These are phyloP conservation scores for Phlebiopsis flavidoalba DNA, from an alignment of 768 basidiomycete species.

Conservation along the genomic window DNA sequence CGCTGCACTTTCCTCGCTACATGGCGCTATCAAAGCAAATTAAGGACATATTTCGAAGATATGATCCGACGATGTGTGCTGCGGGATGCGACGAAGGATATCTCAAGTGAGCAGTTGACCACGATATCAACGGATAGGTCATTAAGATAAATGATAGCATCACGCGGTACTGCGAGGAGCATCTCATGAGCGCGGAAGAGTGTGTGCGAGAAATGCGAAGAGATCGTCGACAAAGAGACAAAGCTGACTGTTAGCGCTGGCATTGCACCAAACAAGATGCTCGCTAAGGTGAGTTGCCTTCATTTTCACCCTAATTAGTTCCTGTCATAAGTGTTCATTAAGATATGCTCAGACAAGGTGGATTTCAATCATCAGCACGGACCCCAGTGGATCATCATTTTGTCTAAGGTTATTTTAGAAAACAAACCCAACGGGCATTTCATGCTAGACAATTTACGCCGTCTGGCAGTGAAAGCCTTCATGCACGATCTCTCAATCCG, in stretches of 20 bases:
- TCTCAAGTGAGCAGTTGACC: conserved; percentile 58
- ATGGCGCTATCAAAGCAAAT: conserved; percentile 66
- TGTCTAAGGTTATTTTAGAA: conserved; percentile 36
- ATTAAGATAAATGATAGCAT: conserved; percentile 43
- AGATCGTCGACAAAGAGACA: conserved; percentile 69
- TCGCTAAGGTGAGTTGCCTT: conserved; percentile 68
- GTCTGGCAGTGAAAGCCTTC: conserved; percentile 61
- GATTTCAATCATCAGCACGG: neutral
- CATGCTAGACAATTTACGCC: conserved; percentile 62
- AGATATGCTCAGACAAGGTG: conserved; percentile 94
- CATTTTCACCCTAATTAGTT: neutral
- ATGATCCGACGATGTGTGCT: conserved; percentile 69
- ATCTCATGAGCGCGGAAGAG: conserved; percentile 57
- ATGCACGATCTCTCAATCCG: conserved; percentile 81
- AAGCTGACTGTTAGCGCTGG: conserved; percentile 90
- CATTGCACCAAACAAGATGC: conserved; percentile 94
- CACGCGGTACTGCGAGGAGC: conserved; percentile 73
- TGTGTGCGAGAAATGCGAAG: conserved; percentile 79
- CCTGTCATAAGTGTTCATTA: neutral
- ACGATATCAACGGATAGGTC: neutral
- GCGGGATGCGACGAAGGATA: conserved; percentile 91
- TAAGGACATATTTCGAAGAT: conserved; percentile 61
- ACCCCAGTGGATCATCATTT: no score
- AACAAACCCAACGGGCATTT: conserved; percentile 96
- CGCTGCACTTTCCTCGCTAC: conserved; percentile 55